These are phyloP conservation scores for Backusella tuberculispora DNA, from an alignment of 192 early-diverging fungal species.

Conservation along the genomic window DNA sequence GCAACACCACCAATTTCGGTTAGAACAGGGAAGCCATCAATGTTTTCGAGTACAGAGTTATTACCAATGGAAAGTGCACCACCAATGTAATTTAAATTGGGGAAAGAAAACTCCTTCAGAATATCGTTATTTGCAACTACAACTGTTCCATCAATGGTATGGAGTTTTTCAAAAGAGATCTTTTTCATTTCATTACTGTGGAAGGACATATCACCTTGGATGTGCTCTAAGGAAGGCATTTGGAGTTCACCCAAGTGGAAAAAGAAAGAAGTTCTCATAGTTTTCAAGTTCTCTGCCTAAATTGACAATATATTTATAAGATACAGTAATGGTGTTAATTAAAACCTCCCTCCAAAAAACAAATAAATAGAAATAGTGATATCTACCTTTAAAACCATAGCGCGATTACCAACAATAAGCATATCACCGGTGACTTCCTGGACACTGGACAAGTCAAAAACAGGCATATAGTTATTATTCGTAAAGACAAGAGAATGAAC, in stretches of 20 bases:
- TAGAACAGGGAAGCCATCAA: slow-evolving; percentile 63
- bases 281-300: slow-evolving; percentile 49
- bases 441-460: slow-evolving; percentile 28
- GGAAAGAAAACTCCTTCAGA: slow-evolving; percentile 59
- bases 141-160: slow-evolving; percentile 54
- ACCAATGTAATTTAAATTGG: slow-evolving; percentile 54
- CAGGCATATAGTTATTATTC: slow-evolving; percentile 38
- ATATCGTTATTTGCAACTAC: slow-evolving; percentile 64
- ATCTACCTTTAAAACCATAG: slow-evolving; percentile 5
- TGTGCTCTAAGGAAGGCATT: slow-evolving; percentile 47
- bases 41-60: slow-evolving; percentile 62
- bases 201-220: slow-evolving; percentile 60
- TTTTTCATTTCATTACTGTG: slow-evolving; percentile 60
- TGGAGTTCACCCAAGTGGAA: slow-evolving; percentile 52
- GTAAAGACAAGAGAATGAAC: slow-evolving; percentile 26
- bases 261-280: slow-evolving; percentile 59
- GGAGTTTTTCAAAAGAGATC: slow-evolving; percentile 49
- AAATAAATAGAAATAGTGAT: no score
- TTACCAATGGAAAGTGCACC: slow-evolving; percentile 69
- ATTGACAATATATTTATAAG: slow-evolving; percentile 36
- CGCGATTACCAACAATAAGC: slow-evolving; percentile 1
- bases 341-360: no score
- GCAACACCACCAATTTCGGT: slow-evolving; percentile 57
- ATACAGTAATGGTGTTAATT: slow-evolving; percentile 6
- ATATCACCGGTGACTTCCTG: slow-evolving; percentile 25